Conservation (phyloP, 164 flowering plant species). For the Nelumbo lutea region DNA sequence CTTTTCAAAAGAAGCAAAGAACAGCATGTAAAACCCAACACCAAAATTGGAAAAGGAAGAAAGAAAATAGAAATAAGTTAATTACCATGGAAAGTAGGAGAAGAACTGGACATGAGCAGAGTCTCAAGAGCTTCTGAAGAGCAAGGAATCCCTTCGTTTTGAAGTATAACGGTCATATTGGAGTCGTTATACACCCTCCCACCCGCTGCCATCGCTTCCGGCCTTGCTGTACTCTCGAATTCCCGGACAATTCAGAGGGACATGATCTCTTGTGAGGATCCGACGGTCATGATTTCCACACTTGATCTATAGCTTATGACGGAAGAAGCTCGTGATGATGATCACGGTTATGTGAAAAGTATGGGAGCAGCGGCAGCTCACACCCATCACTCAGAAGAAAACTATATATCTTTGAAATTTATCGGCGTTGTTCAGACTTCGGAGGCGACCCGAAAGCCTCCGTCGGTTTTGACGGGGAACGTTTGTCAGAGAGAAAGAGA, state of each 20-base stretch:
- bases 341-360: constrained; percentile 75
- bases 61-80: neutral
- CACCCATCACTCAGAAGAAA: constrained; percentile 62
- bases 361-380: constrained; percentile 54
- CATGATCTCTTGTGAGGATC: neutral
- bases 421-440: no score
- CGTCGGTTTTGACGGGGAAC: no score
- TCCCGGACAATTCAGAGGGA: neutral
- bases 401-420: neutral
- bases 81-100: constrained; percentile 51
- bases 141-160: constrained; percentile 28
- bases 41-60: no score
- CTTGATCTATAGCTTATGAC: constrained; percentile 47
- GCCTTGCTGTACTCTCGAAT: neutral
- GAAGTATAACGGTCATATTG: constrained; percentile 29
- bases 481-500: no score
- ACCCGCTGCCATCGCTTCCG: constrained; percentile 35
- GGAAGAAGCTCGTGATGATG: constrained; percentile 94
- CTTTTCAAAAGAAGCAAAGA: no score
- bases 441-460: no score
- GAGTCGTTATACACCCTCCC: constrained; percentile 32
- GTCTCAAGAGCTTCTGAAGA: constrained; percentile 28
- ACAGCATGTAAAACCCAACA: no score
- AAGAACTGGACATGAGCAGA: constrained; percentile 44
- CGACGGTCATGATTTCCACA: neutral